These are phyloP conservation scores for Termitomyces titanicus DNA, from an alignment of 768 basidiomycete genomes.

Conservation along the genomic window DNA sequence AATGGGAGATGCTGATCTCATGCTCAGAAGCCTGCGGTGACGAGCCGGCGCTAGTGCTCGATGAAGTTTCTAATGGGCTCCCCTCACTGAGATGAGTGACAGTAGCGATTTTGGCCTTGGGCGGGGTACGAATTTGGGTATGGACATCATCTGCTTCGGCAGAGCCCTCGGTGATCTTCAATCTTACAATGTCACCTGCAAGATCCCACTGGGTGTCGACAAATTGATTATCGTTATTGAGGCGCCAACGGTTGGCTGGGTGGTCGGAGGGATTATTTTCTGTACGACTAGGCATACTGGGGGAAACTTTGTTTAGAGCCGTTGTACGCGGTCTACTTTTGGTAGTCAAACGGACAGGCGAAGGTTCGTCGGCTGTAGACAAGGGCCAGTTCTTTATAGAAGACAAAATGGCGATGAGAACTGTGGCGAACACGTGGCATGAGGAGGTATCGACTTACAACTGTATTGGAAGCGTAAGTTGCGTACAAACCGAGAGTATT, in stretches of 20 bases:
- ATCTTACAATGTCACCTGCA: conserved; percentile 66
- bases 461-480: conserved; percentile 42
- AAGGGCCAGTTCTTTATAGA: conserved; percentile 45
- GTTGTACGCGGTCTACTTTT: conserved; percentile 28
- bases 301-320: conserved; percentile 34
- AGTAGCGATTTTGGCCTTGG: conserved; percentile 58
- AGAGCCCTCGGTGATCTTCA: conserved; percentile 59
- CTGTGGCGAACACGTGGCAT: conserved; percentile 30
- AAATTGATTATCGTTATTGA: conserved; percentile 61
- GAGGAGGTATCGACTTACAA: conserved; percentile 32
- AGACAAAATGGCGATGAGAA: conserved; percentile 18
- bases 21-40: conserved; percentile 70
- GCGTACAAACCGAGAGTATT: conserved; percentile 49
- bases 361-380: conserved; percentile 33
- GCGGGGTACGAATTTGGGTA: conserved; percentile 60
- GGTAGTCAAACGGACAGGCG: conserved; percentile 30
- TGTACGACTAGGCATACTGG: conserved; percentile 47
- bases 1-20: conserved; percentile 65
- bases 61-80: conserved; percentile 72
- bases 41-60: conserved; percentile 67
- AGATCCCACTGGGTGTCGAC: conserved; percentile 70
- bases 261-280: conserved; percentile 38
- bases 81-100: conserved; percentile 58
- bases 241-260: conserved; percentile 55
- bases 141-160: conserved; percentile 50